These are phyloP conservation scores for Lentinula raphanica DNA, from an alignment of 768 basidiomycete genomes.

Conservation along the genomic window DNA sequence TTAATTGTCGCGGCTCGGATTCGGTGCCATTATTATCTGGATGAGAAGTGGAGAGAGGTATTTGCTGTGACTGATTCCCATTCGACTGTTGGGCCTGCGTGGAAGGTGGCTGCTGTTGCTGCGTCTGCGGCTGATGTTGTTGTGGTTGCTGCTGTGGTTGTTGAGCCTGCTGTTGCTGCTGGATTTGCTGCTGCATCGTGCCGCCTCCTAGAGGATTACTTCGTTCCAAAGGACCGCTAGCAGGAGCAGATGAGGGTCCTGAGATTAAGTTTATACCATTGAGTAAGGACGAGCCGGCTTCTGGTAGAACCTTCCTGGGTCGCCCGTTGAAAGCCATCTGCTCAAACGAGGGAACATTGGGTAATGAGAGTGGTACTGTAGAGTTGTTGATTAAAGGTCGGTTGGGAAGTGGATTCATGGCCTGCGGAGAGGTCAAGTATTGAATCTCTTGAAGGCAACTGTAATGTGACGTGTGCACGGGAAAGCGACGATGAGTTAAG, in stretches of 20 bases:
- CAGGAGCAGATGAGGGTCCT: conserved; percentile 45
- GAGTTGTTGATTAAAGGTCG: conserved; percentile 70
- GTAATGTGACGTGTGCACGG: conserved; percentile 9
- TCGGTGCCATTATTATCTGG: conserved; percentile 46
- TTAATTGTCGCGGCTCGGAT: conserved; percentile 50
- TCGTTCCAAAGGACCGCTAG: conserved; percentile 50
- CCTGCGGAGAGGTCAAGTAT: conserved; percentile 94
- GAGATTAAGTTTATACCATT: conserved; percentile 57
- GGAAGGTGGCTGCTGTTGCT: conserved; percentile 18
- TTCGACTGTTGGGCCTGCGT: conserved; percentile 23
- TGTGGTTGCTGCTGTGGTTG: conserved; percentile 30
- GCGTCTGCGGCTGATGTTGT: conserved; percentile 25
- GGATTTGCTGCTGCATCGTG: conserved; percentile 34
- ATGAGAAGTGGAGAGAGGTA: conserved; percentile 11
- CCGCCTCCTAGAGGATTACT: conserved; percentile 36
- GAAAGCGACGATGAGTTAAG: conserved; percentile 2
- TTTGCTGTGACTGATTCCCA: conserved; percentile 26
- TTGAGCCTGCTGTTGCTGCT: conserved; percentile 25
- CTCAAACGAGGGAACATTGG: conserved; percentile 72
- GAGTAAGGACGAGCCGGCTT: conserved; percentile 56
- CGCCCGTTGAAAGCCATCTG: conserved; percentile 71
- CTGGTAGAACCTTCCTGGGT: conserved; percentile 76
- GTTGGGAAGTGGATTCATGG: conserved; percentile 93
- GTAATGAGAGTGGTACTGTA: conserved; percentile 57
- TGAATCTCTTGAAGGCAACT: conserved; percentile 98